Percentiles rank a stretch among this genome's conserved stretches.
phyloP scores from a whole-genome alignment of 495 filamentous ascomycete genomes.

The Aspergillus saccharolyticus region DNA sequence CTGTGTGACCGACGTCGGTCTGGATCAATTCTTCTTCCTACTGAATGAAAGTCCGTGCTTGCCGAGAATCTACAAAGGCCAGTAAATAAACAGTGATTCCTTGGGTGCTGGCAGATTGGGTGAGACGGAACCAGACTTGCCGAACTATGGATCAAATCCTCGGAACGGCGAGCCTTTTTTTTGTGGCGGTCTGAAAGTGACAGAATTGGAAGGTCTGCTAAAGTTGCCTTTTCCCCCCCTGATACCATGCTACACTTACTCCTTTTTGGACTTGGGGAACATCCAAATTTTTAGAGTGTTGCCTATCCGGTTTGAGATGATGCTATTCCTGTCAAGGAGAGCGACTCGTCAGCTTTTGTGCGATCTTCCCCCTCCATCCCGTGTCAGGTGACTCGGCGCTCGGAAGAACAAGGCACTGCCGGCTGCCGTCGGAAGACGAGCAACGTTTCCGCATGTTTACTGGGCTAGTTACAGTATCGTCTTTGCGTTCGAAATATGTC shows the following conservation, averaged over 20 bases:
- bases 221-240: not conserved
- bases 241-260: not conserved
- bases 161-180: not conserved
- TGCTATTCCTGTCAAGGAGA: slow-evolving; percentile 3
- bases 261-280: not conserved
- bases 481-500: not conserved
- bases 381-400: slow-evolving; percentile 10
- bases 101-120: slow-evolving; percentile 15
- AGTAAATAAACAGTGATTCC: slow-evolving; percentile 21
- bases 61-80: not conserved
- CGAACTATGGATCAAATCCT: not conserved
- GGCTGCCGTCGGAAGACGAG: too few species aligned
- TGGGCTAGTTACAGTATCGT: not conserved
- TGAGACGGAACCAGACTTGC: slow-evolving; percentile 10
- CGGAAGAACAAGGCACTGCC: too few species aligned
- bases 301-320: not conserved
- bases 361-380: not conserved
- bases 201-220: not conserved
- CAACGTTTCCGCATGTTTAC: too few species aligned
- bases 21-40: not conserved
- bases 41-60: not conserved
- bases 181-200: not conserved
- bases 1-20: not conserved
- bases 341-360: not conserved
- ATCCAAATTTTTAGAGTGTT: slow-evolving; percentile 1